Evolutionary conservation across 345 rosid genomes (phyloP).

Genomic region (Brassica cretica): DNA sequence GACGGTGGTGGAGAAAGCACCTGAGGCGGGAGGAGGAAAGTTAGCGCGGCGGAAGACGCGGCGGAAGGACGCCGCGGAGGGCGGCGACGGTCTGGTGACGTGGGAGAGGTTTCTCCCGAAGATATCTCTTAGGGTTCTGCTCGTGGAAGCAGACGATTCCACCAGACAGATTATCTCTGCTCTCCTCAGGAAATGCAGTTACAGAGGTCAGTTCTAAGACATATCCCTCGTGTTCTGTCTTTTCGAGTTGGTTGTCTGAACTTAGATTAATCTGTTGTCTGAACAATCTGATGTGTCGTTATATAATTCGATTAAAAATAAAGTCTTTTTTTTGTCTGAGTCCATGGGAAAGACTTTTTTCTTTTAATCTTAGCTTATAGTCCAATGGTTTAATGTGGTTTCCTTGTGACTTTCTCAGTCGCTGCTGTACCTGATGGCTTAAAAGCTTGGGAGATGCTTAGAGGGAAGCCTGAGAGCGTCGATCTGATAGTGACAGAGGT

Average conservation of each 20-base stretch:
- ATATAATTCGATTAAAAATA: background rate
- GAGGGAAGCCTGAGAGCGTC: slow-evolving; percentile 56
- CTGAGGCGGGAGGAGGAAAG: slow-evolving; percentile 29
- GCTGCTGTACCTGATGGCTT: slow-evolving; percentile 82
- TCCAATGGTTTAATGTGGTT: slow-evolving; percentile 2
- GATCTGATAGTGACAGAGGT: slow-evolving; percentile 92
- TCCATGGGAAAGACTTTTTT: background rate
- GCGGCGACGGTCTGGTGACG: slow-evolving; percentile 47
- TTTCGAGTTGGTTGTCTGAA: background rate
- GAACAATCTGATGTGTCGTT: background rate
- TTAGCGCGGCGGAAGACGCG: slow-evolving; percentile 29
- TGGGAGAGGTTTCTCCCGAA: slow-evolving; percentile 75
- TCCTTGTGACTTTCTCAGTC: slow-evolving; percentile 44
- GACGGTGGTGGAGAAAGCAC: slow-evolving; percentile 25
- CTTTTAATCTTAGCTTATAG: background rate
- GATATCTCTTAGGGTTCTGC: slow-evolving; percentile 68
- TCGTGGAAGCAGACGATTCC: slow-evolving; percentile 93
- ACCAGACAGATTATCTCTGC: slow-evolving; percentile 88
- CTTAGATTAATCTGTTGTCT: background rate
- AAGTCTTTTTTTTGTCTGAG: background rate
- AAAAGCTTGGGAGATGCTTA: slow-evolving; percentile 92
- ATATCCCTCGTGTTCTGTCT: background rate
- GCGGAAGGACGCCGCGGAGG: slow-evolving; percentile 32
- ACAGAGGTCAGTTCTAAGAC: slow-evolving; percentile 57
- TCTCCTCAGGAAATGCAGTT: slow-evolving; percentile 83